Base-by-base conservation (phyloP, 2,329 filamentous ascomycete species). In the Torrubiellomyces zombiae region DNA sequence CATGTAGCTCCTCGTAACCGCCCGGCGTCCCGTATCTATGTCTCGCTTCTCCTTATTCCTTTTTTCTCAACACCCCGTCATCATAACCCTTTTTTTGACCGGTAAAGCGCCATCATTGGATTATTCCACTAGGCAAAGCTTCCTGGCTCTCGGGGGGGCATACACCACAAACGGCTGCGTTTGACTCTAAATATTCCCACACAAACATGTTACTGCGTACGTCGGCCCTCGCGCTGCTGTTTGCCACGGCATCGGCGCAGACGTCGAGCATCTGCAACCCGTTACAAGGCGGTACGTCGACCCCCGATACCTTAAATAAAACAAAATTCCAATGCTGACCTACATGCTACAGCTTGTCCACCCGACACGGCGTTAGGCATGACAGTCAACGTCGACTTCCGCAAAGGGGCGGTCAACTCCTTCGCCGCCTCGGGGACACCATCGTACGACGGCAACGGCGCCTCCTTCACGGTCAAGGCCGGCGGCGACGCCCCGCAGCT, bases 401-500 rank as follows among this genome's bases (percentile, higher is more conserved):
- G 69, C 17, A 58, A 76, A 35, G 80, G 80, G 32, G 51, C 60
- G 16, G 85, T 89, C 24, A 72, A 79, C 50, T 77, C 79, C 22
- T 95, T 94, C 51, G 71, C 66, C 3, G 51, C 74, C 5, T 69
- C 66, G 16, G 76, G 79, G 26, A 63, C 59, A 11, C 72, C 80
- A 3, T 71, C 70, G 2, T 95, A 93, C 55, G 67, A 63, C 45
- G 59, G 60, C 14, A 67, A 85, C 45, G 89, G 89, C 30, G 85
- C 67, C 14, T 68, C 67, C 10, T 91, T 98, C 48, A 83, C 80
- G 14, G 75, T 98, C 26, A 53, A 69, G 26, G 58, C 73, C 43
- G 63, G 73, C 25, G 85, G 86, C 29, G 81, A 98, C 45, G 69
- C 82, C 3, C 89, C 89, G 0, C 77, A 86, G 48, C 68, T 98